Percentiles rank a stretch among this genome's conserved stretches.
Conservation (phyloP, 78 protist genomes). For the Chrysochromulina tobinii region DNA sequence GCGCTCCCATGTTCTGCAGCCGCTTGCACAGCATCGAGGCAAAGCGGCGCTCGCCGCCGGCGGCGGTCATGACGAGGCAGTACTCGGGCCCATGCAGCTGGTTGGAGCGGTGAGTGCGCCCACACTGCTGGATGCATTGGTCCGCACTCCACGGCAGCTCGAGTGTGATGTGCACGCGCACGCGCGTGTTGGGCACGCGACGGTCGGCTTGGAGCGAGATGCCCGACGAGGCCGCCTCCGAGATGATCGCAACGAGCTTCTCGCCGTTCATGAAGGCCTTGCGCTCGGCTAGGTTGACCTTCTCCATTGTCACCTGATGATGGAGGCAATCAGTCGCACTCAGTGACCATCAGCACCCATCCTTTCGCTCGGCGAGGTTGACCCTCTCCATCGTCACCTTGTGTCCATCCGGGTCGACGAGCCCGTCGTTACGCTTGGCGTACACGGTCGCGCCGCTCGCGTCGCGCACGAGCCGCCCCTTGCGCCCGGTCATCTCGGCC, state of each 20-base stretch:
- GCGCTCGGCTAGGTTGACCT: constrained; percentile 9
- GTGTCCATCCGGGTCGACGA: background rate
- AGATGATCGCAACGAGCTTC: constrained; percentile 54
- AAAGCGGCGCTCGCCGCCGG: constrained; percentile 21
- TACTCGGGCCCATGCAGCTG: background rate
- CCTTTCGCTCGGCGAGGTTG: constrained; percentile 1
- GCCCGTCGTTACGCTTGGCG: background rate
- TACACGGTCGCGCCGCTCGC: background rate
- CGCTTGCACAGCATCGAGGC: background rate
- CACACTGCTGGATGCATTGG: constrained; percentile 53
- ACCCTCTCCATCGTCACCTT: background rate
- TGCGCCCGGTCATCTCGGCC: constrained; percentile 22
- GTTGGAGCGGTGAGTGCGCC: constrained; percentile 50
- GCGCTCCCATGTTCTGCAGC: constrained; percentile 35
- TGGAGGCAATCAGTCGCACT: too few relatives aligned
- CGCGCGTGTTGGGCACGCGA: constrained; percentile 23
- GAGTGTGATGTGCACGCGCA: constrained; percentile 40
- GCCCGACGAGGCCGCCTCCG: constrained; percentile 55
- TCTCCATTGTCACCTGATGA: background rate
- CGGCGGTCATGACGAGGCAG: background rate
- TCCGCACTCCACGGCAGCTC: constrained; percentile 43
- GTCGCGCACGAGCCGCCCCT: constrained; percentile 4
- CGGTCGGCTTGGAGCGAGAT: constrained; percentile 45
- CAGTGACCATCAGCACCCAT: too few relatives aligned
- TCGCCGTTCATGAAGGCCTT: background rate